phyloP scores from a whole-genome alignment of 306 rosid species.

The Mimosa bimucronata region DNA sequence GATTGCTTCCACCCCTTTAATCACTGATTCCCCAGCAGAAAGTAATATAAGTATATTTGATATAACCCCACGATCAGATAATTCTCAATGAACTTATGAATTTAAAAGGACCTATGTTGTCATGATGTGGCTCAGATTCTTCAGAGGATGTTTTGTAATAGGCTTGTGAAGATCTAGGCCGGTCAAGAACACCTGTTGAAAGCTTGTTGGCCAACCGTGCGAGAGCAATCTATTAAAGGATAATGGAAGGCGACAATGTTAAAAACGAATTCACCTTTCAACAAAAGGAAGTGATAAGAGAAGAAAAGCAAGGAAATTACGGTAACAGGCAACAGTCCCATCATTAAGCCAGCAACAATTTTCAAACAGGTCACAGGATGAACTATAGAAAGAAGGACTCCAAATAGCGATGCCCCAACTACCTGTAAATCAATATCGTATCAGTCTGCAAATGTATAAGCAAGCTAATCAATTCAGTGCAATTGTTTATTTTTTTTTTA shows the following conservation, averaged over 20 bases:
- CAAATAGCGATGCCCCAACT: slow-evolving; percentile 84
- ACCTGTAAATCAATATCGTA: slow-evolving; percentile 56
- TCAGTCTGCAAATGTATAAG: slow-evolving; percentile 34
- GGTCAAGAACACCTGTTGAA: slow-evolving; percentile 94
- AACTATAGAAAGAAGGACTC: slow-evolving; percentile 80
- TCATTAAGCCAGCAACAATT: slow-evolving; percentile 72
- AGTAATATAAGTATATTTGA: slow-evolving; percentile 33
- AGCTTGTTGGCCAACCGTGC: slow-evolving; percentile 83
- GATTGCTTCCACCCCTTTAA: slow-evolving; percentile 78
- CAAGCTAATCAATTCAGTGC: not conserved
- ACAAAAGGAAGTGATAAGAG: slow-evolving; percentile 34
- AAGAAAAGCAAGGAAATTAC: slow-evolving; percentile 54
- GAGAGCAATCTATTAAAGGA: slow-evolving; percentile 61
- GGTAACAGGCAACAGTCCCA: slow-evolving; percentile 74
- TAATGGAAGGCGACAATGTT: slow-evolving; percentile 16
- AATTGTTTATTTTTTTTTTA: not conserved
- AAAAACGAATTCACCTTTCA: slow-evolving; percentile 34
- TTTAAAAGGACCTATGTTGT: slow-evolving; percentile 59
- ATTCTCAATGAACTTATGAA: slow-evolving; percentile 14
- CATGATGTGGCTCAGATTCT: slow-evolving; percentile 47
- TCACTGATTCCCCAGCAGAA: slow-evolving; percentile 58
- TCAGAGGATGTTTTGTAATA: slow-evolving; percentile 53
- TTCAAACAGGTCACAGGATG: slow-evolving; percentile 90
- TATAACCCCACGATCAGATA: not conserved
- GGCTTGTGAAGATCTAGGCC: slow-evolving; percentile 71